phyloP scores from a whole-genome alignment of 164 flowering plant species.

The Cinnamomum micranthum region DNA sequence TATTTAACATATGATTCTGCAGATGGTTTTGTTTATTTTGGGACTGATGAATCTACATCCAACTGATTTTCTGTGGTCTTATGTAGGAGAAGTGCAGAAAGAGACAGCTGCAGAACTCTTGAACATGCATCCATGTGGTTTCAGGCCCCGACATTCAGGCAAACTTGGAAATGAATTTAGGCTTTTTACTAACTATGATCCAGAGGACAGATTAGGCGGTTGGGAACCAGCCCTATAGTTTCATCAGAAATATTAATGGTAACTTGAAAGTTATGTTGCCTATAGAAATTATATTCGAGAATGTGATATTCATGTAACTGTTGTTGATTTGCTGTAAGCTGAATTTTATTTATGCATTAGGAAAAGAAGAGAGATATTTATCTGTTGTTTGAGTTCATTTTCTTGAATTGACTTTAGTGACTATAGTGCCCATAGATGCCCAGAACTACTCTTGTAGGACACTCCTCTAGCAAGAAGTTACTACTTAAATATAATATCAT shows the following conservation, averaged over 20 bases:
- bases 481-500: too few species aligned
- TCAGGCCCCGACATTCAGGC: constrained; percentile 82
- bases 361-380: too few species aligned
- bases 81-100: constrained; percentile 77
- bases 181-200: constrained; percentile 80
- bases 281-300: neutral
- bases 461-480: too few species aligned
- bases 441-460: too few species aligned
- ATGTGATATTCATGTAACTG: neutral
- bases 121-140: constrained; percentile 74
- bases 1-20: neutral
- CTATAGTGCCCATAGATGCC: too few species aligned
- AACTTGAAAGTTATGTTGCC: neutral
- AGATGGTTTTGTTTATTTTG: neutral
- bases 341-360: neutral
- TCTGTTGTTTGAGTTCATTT: too few species aligned
- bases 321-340: neutral
- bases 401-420: too few species aligned
- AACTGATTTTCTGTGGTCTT: constrained; percentile 1
- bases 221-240: constrained; percentile 46
- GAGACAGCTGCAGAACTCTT: constrained; percentile 76
- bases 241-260: neutral
- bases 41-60: neutral
- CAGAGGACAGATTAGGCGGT: constrained; percentile 72
- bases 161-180: constrained; percentile 94